Conservation (phyloP, 768 basidiomycete genomes). For the Kwoniella dejecticola region DNA sequence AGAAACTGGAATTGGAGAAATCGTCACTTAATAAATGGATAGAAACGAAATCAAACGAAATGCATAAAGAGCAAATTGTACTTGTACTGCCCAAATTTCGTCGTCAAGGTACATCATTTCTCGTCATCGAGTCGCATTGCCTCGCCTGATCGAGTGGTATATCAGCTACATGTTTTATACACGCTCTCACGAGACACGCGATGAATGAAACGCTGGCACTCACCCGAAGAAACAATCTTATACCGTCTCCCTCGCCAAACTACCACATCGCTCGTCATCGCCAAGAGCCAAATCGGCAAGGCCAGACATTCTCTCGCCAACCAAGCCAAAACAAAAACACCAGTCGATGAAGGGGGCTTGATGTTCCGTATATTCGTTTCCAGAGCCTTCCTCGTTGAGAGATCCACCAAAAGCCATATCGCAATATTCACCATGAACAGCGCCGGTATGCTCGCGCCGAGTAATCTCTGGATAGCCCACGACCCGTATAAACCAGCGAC, state of each 20-base stretch:
- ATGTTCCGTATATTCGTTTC: slow-evolving; percentile 65
- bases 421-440: slow-evolving; percentile 63
- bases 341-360: slow-evolving; percentile 53
- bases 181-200: too few relatives aligned
- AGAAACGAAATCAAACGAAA: neutral
- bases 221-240: slow-evolving; percentile 71
- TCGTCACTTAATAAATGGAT: too few relatives aligned
- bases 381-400: slow-evolving; percentile 79
- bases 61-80: too few relatives aligned
- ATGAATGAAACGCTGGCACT: too few relatives aligned
- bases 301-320: slow-evolving; percentile 74
- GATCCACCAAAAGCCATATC: slow-evolving; percentile 74
- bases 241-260: slow-evolving; percentile 85
- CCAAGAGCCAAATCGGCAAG: slow-evolving; percentile 83
- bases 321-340: slow-evolving; percentile 77
- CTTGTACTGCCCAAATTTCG: too few relatives aligned
- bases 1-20: too few relatives aligned
- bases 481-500: slow-evolving; percentile 69
- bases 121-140: slow-evolving; percentile 14
- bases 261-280: slow-evolving; percentile 78
- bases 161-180: too few relatives aligned
- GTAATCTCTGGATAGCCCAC: slow-evolving; percentile 60
- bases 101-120: neutral
- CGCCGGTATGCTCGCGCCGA: slow-evolving; percentile 38
- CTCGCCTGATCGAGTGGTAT: slow-evolving; percentile 9